Evolutionary conservation across 768 basidiomycete species (phyloP), one percentile per base, ranked within the genome.

Genomic region (Termitomyces titanicus): DNA sequence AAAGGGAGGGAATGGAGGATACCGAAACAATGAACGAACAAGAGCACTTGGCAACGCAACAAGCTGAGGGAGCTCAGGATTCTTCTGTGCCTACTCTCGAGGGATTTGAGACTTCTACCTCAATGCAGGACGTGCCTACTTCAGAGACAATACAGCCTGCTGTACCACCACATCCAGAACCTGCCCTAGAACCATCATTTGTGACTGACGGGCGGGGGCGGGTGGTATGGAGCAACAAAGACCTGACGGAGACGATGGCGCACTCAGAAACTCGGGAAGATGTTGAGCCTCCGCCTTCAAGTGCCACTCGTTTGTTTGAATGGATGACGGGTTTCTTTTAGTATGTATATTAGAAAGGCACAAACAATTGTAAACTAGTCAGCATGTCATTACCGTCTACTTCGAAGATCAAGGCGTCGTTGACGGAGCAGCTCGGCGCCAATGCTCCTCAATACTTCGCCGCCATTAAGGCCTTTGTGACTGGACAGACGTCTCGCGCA

Each of bases 331-430:
- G 64, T 63, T 51, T 60, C 42, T 51, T 58, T 20, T 47, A 57
- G 18, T 5, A 17, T 51, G 57, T 59, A 59, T 13, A 50, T 13
- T 52, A 55, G 25, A 45, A 37, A 29, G 29, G 34, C 3, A 25
- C 33, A 56, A 60, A 57, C 47, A 55, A 18, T 3, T 52, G 50
- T 55, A 54, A 61, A 52, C 35, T 43, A 24, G 20, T 47, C 31
- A 24, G 22, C 29, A 91, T 91, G 89, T 90, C 89, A 24, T 73
- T 91, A 52, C 83, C 85, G 31, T 88, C 88, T 12, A 90, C 89
- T 7, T 78, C 84, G 12, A 86, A 81, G 3, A 82, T 90, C 63
- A 89, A 90, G 69, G 71, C 74, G 22, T 86, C 91, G 67, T 76
- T 92, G 22, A 77, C 76, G 20, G 73, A 73, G 38, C 80, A 81